Evolutionary conservation across 2,329 filamentous ascomycete species (phyloP), one percentile per base, ranked within the genome.

Genomic region (Geosmithia morbida): DNA sequence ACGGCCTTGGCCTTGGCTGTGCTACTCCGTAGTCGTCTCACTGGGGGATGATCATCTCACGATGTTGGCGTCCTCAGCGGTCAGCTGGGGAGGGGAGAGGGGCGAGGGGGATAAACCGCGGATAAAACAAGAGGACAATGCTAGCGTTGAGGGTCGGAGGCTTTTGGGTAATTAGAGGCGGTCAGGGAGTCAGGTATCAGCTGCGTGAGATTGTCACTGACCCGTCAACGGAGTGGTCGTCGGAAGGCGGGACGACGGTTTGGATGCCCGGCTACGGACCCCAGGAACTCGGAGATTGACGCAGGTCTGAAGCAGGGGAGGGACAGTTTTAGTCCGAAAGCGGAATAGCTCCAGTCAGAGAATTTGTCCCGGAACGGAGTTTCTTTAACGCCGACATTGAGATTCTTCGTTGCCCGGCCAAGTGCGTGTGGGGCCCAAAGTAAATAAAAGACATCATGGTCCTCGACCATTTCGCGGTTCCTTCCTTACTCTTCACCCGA

Each of bases 391-490:
- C 41, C 49, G 54, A 53, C 53, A 51, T 48, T 37, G 49, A 48
- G 47, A 42, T 26, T 17, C 10, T 30, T 50, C 50, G 64, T 66
- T 66, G 64, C 62, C 62, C 53, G 59, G 62, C 53, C 61, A 65
- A 5, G 14, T 16, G 37, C 37, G 45, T 13, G 60, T 64, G 62
- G 63, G 61, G 56, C 59, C 29, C 48, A 59, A 64, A 61, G 66
- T 70, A 69, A 70, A 70, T 68, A 70, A 69, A 69, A 68, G 59
- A 58, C 50, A 37, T 37, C 33, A 37, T 37, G 6, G 33, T 11
- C 33, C 33, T 37, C 33, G 6, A 7, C 33, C 33, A 37, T 37
- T 16, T 37, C 11, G 13, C 33, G 3, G 33, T 10, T 30, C 20
- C 7, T 33, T 44, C 33, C 19, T 40, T 51, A 53, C 55, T 58